Evolutionary conservation across 371 early-diverging fungal species (phyloP).

Genomic region (Coemansia sp.): DNA sequence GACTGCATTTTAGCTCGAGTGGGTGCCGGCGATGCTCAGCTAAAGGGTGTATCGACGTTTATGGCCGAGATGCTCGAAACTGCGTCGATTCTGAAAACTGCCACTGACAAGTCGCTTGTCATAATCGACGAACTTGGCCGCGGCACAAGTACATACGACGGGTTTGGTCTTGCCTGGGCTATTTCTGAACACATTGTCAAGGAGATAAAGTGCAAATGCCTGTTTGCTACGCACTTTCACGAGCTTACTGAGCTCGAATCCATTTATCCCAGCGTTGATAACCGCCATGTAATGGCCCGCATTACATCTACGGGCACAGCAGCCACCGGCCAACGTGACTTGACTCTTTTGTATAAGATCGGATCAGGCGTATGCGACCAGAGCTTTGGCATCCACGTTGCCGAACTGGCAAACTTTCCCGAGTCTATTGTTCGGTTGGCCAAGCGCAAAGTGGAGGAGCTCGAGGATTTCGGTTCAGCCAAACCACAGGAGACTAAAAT

Average conservation of each 20-base stretch:
- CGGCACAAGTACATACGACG: slow-evolving; percentile 98
- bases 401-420: slow-evolving; percentile 94
- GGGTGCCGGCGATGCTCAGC: slow-evolving; percentile 94
- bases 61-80: slow-evolving; percentile 99
- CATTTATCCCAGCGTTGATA: slow-evolving; percentile 70
- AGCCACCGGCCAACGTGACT: slow-evolving; percentile 52
- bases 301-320: slow-evolving; percentile 42
- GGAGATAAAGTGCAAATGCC: slow-evolving; percentile 71
- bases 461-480: slow-evolving; percentile 63
- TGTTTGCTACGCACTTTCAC: slow-evolving; percentile 98
- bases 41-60: slow-evolving; percentile 96
- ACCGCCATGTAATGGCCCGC: slow-evolving; percentile 83
- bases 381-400: slow-evolving; percentile 99
- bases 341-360: slow-evolving; percentile 89
- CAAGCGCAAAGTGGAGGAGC: slow-evolving; percentile 80
- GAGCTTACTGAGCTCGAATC: slow-evolving; percentile 85
- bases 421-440: slow-evolving; percentile 76
- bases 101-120: slow-evolving; percentile 85
- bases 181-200: slow-evolving; percentile 91
- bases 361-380: slow-evolving; percentile 88
- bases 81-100: slow-evolving; percentile 85
- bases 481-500: slow-evolving; percentile 11
- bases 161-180: slow-evolving; percentile 96
- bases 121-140: slow-evolving; percentile 99
- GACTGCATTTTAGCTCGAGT: slow-evolving; percentile 94